Evolutionary conservation across 306 rosid genomes (phyloP), one percentile per base, ranked within the genome.

Genomic region (Quercus variabilis): DNA sequence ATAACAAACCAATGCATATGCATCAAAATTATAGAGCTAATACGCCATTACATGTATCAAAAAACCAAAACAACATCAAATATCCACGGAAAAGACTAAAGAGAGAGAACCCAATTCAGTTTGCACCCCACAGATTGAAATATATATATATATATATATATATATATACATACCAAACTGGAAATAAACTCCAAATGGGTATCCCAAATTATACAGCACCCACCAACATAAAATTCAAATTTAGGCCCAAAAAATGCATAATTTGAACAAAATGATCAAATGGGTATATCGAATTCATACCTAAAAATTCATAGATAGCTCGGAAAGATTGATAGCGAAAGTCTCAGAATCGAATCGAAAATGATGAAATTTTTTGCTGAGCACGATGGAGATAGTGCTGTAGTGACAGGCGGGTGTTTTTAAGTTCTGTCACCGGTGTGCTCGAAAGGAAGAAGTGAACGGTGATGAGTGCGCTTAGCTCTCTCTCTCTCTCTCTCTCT

Each of bases 401-500:
- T 6, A 57, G 65, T 74, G 28, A 85, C 82, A 20, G 86, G 80
- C 77, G 76, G 90, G 87, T 62, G 89, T 20, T 80, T 80, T 77
- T 28, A 77, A 82, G 79, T 74, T 84, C 86, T 81, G 82, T 89
- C 91, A 89, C 97, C 92, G 93, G 92, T 81, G 63, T 74, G 78
- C 41, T 55, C 28, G 12, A 49, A 49, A 75, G 60, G 76, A 41
- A 41, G 78, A 54, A 75, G 80, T 38, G 83, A 87, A 82, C 88
- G 91, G 86, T 75, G 85, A 83, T 84, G 83, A 88, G 80, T 86
- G 87, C 82, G 87, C 65, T 71, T 82, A 63, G 87, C 67, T n/a
- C 35, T 5, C n/a, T 52, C 49, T 46, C 26, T 13, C 46, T 38
- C 10, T 38, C 10, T 35, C 9, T 38, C 10, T 38, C 43, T 49